Evolutionary conservation across 2,329 filamentous ascomycete species (phyloP).

Genomic region (Biscogniauxia sp.): DNA sequence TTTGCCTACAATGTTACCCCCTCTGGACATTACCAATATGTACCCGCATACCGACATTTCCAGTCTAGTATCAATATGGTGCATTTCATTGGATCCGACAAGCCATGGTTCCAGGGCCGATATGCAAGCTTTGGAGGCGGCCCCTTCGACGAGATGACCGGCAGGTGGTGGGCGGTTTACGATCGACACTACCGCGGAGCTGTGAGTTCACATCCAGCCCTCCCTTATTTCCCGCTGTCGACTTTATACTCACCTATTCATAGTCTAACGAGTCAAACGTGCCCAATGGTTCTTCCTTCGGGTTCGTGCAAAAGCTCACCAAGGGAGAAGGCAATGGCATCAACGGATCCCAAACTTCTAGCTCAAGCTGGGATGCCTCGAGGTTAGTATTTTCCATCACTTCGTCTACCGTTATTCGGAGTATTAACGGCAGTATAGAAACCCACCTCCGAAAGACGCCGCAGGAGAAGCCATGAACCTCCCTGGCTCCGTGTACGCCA

Average conservation of each 20-base stretch:
- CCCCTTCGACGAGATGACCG: conserved; percentile 79
- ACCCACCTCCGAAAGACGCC: conserved; percentile 62
- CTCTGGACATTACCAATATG: conserved; percentile 94
- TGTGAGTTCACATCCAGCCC: conserved; percentile 37
- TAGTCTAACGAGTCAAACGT: conserved; percentile 12
- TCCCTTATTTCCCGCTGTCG: conserved; percentile 2
- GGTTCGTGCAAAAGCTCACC: conserved; percentile 51
- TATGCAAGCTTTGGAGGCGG: conserved; percentile 51
- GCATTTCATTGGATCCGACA: conserved; percentile 89
- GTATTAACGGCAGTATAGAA: conserved; percentile 44
- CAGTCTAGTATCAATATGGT: conserved; percentile 85
- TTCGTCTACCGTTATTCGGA: not conserved
- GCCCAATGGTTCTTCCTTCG: conserved; percentile 18
- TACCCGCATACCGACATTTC: conserved; percentile 92
- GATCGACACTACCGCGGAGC: conserved; percentile 73
- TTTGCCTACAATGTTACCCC: conserved; percentile 98
- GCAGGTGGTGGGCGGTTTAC: conserved; percentile 92
- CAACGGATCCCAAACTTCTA: conserved; percentile 25
- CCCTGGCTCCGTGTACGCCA: conserved; percentile 73
- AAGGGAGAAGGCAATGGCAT: conserved; percentile 49
- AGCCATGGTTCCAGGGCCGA: conserved; percentile 78
- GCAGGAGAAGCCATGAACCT: conserved; percentile 85
- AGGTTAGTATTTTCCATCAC: conserved; percentile 37
- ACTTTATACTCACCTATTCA: conserved; percentile 17
- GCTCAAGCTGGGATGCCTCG: conserved; percentile 52